Percentiles rank a stretch among this genome's conserved stretches.
These are phyloP conservation scores for Backusella psychrophila DNA, from an alignment of 192 early-diverging fungal genomes.

Conservation along the genomic window DNA sequence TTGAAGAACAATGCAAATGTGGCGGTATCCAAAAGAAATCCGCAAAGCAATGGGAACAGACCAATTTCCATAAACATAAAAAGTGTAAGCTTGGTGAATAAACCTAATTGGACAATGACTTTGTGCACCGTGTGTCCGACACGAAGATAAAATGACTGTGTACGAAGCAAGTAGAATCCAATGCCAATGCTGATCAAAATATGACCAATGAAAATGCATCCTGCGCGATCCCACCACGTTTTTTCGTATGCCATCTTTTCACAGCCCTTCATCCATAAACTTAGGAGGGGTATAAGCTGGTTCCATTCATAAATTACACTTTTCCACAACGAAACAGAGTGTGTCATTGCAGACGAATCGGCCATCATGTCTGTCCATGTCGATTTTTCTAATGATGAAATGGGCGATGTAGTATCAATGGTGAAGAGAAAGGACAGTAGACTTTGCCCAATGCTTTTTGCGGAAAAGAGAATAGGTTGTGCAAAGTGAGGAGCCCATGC, in stretches of 20 bases:
- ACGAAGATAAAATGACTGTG: not conserved
- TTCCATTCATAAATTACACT: not conserved
- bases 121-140: not conserved
- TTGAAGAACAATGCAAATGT: constrained; percentile 67
- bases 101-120: not conserved
- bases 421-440: not conserved
- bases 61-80: constrained; percentile 87
- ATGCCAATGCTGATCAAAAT: not conserved
- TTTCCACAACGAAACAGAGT: not conserved
- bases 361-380: not conserved
- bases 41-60: constrained; percentile 85
- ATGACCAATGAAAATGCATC: not conserved
- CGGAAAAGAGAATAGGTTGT: not conserved
- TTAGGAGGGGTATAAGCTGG: not conserved
- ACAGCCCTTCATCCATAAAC: not conserved
- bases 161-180: not conserved
- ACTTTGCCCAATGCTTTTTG: not conserved
- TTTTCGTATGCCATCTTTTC: not conserved
- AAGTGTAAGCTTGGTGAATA: constrained; percentile 62
- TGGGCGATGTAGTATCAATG: not conserved
- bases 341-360: not conserved
- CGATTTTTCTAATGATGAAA: not conserved
- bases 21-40: constrained; percentile 75
- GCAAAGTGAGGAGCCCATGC: not conserved
- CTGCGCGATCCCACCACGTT: not conserved